Percentiles rank a stretch among this genome's conserved stretches.
phyloP scores from a whole-genome alignment of 371 early-diverging fungal genomes.

The Amoeboaphelidium occidentale region DNA sequence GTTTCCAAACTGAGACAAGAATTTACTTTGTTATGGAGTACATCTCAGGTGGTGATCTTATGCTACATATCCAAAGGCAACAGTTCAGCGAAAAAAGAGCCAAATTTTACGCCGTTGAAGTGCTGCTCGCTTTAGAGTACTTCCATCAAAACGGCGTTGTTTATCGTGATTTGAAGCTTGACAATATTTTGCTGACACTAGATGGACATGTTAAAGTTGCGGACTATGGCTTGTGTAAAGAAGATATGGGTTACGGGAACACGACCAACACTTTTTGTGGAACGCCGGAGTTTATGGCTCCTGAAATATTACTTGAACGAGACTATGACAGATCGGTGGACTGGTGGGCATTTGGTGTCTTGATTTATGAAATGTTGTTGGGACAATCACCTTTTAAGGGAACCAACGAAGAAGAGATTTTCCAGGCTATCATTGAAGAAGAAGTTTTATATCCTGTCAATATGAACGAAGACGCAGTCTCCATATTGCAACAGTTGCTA shows the following conservation, averaged over 20 bases:
- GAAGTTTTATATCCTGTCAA: conserved; percentile 70
- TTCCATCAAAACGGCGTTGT: conserved; percentile 83
- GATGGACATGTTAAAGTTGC: conserved; percentile 96
- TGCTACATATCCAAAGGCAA: conserved; percentile 58
- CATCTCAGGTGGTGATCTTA: conserved; percentile 94
- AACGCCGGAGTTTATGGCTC: conserved; percentile 99
- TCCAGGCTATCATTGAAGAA: conserved; percentile 73
- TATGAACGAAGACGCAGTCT: conserved; percentile 65
- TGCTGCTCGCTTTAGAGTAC: conserved; percentile 80
- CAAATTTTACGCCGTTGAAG: conserved; percentile 91
- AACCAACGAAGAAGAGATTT: conserved; percentile 82
- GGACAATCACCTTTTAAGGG: conserved; percentile 83
- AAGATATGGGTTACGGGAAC: conserved; percentile 59
- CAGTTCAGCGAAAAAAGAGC: conserved; percentile 63
- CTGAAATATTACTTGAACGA: conserved; percentile 51
- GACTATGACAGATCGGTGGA: conserved; percentile 82
- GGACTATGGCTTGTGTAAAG: conserved; percentile 96
- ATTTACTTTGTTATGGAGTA: conserved; percentile 98
- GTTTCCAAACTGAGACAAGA: conserved; percentile 76
- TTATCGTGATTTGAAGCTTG: conserved; percentile 95
- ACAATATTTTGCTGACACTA: conserved; percentile 76
- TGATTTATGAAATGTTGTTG: conserved; percentile 90
- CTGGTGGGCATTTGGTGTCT: conserved; percentile 98
- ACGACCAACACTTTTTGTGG: conserved; percentile 91
- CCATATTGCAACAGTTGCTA: conserved; percentile 56